These are phyloP conservation scores for Cyberlindnera galapagoensis DNA, from an alignment of 805 yeast genomes.

Conservation along the genomic window DNA sequence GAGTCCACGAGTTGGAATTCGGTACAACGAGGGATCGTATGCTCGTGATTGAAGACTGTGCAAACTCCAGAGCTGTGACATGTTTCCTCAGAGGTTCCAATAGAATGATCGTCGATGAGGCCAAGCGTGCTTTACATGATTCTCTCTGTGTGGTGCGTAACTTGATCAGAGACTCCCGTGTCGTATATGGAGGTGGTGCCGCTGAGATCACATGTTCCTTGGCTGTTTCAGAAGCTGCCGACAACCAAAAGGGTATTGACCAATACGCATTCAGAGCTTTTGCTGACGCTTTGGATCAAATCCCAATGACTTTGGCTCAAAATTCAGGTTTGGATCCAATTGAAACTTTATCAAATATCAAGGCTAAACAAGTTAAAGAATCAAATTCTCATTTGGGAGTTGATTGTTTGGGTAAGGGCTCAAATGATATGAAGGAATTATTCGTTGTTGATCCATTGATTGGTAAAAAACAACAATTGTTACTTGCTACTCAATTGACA, in stretches of 20 bases:
- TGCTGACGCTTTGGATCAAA: slow-evolving; percentile 80
- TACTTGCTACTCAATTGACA: slow-evolving; percentile 93
- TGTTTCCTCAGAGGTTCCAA: slow-evolving; percentile 93
- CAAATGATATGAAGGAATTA: slow-evolving; percentile 87
- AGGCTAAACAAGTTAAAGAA: slow-evolving; percentile 78
- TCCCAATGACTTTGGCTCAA: slow-evolving; percentile 94
- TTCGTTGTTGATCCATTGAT: slow-evolving; percentile 96
- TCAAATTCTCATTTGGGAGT: slow-evolving; percentile 73
- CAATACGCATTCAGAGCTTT: slow-evolving; percentile 98
- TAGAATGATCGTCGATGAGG: slow-evolving; percentile 97
- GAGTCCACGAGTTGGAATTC: slow-evolving; percentile 79
- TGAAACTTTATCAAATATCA: slow-evolving; percentile 77
- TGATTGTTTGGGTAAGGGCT: slow-evolving; percentile 85
- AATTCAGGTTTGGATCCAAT: slow-evolving; percentile 95
- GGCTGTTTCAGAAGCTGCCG: slow-evolving; percentile 88
- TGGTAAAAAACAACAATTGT: slow-evolving; percentile 93
- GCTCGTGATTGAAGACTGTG: slow-evolving; percentile 88
- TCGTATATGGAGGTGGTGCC: slow-evolving; percentile 99
- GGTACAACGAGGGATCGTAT: slow-evolving; percentile 96
- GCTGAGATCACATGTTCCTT: slow-evolving; percentile 92
- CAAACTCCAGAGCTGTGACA: slow-evolving; percentile 83
- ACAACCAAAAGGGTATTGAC: slow-evolving; percentile 88
- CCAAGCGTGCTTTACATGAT: slow-evolving; percentile 93
- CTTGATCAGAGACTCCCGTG: slow-evolving; percentile 82
- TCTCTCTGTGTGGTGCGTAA: slow-evolving; percentile 96